Percentiles rank a stretch among this genome's conserved stretches.
phyloP scores from a whole-genome alignment of 1,139 yeast species.

The Pichia sp. region DNA sequence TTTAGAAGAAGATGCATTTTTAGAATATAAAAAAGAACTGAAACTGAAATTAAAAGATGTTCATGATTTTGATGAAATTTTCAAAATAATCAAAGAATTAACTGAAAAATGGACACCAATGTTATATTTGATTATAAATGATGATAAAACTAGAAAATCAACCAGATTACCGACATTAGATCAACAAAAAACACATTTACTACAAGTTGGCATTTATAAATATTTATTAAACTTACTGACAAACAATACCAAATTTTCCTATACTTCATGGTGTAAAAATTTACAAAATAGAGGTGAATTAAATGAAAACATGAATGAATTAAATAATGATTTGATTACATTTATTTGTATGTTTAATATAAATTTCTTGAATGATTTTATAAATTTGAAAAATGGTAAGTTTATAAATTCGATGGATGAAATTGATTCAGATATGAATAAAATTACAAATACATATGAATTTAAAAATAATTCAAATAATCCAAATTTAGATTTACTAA shows the following conservation, averaged over 20 bases:
- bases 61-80: slow-evolving; percentile 18
- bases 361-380: slow-evolving; percentile 39
- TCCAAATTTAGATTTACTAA: slow-evolving; percentile 15
- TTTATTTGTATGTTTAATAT: slow-evolving; percentile 34
- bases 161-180: slow-evolving; percentile 45
- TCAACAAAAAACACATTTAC: slow-evolving; percentile 38
- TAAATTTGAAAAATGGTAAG: slow-evolving; percentile 39
- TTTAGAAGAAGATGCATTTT: slow-evolving; percentile 16
- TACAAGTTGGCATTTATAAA: slow-evolving; percentile 55
- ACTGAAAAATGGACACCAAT: slow-evolving; percentile 21
- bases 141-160: slow-evolving; percentile 27
- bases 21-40: slow-evolving; percentile 22
- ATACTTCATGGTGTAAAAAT: slow-evolving; percentile 38
- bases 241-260: slow-evolving; percentile 23
- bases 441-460: slow-evolving; percentile 30
- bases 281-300: slow-evolving; percentile 40
- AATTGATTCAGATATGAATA: slow-evolving; percentile 12
- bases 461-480: slow-evolving; percentile 10
- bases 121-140: slow-evolving; percentile 34
- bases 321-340: slow-evolving; percentile 36
- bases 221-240: slow-evolving; percentile 37
- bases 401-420: neutral
- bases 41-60: slow-evolving; percentile 8
- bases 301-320: slow-evolving; percentile 37
- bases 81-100: slow-evolving; percentile 7